Base-by-base conservation (phyloP, 2,329 filamentous ascomycete genomes). In the Nothophoma quercina region DNA sequence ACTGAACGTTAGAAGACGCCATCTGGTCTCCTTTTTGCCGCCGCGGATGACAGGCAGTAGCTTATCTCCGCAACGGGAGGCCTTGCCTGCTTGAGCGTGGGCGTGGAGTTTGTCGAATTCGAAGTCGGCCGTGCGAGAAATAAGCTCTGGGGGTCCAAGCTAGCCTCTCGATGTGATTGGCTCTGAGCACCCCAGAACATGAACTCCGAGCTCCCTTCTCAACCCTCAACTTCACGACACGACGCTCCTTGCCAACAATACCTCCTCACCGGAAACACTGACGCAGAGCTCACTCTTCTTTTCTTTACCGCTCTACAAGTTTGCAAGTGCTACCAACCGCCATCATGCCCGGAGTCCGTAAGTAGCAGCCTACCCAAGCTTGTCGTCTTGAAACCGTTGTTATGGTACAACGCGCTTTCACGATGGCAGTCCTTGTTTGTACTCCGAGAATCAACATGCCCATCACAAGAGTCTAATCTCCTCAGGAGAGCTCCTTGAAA, bases 261-360 rank as follows among this genome's bases (percentile, higher is more conserved):
- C n/a, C n/a, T n/a, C n/a, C n/a, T n/a, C n/a, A n/a, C n/a, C n/a
- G n/a, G n/a, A n/a, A n/a, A n/a, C n/a, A n/a, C n/a, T n/a, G n/a
- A n/a, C n/a, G n/a, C n/a, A n/a, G n/a, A n/a, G n/a, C n/a, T 35
- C 21, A 12, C 30, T n/a, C 2, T 32, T 25, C 23, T 23, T 34
- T 13, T 23, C 15, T 2, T 10, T 26, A 21, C 18, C 2, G 15
- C 4, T 22, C 34, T 6, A 5, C 42, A 35, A 5, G 1, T 7
- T 5, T 6, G 12, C 18, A 9, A 32, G 6, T 18, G 21, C 26
- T 29, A 13, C 34, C 47, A 36, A 33, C 38, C 43, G 23, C 46
- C 62, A 69, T 39, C 57, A 75, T 75, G 72, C 72, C 72, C 53
- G 72, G 72, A 60, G 72, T 75, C 52, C 72, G 72, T 75, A 69